Evolutionary conservation across 164 flowering plant genomes (phyloP).

Genomic region (Stephania cephalantha): DNA sequence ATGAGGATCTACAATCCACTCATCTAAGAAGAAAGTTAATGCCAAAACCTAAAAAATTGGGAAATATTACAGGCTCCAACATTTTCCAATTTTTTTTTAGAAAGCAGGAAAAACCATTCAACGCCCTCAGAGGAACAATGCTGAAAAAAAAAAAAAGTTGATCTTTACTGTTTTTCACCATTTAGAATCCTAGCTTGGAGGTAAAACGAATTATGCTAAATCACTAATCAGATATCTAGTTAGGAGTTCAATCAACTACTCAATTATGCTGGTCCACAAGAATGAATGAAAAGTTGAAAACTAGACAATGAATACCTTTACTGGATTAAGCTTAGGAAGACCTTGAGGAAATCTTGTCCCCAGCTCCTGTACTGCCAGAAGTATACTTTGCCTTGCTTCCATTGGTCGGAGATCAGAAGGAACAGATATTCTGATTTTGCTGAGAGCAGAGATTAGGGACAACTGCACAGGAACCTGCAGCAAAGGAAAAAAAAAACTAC

Average conservation of each 20-base stretch:
- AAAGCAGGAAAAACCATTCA: not conserved
- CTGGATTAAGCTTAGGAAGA: constrained; percentile 93
- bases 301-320: constrained; percentile 40
- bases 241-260: not conserved
- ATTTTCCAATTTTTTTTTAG: not conserved
- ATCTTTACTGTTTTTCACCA: not conserved
- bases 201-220: not conserved
- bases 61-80: not conserved
- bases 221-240: not conserved
- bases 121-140: not conserved
- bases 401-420: constrained; percentile 87
- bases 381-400: constrained; percentile 81
- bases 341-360: constrained; percentile 77
- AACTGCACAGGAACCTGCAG: constrained; percentile 91
- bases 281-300: not conserved
- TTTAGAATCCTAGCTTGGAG: not conserved
- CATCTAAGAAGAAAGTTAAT: not conserved
- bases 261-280: not conserved
- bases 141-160: not conserved
- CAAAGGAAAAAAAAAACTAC: constrained; percentile 8
- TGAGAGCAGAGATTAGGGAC: constrained; percentile 72
- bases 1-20: not conserved
- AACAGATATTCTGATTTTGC: constrained; percentile 68
- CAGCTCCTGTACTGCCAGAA: constrained; percentile 77
- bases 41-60: not conserved